These are phyloP conservation scores for Sporothrix phasma DNA, from an alignment of 2,329 filamentous ascomycete species.

Conservation along the genomic window DNA sequence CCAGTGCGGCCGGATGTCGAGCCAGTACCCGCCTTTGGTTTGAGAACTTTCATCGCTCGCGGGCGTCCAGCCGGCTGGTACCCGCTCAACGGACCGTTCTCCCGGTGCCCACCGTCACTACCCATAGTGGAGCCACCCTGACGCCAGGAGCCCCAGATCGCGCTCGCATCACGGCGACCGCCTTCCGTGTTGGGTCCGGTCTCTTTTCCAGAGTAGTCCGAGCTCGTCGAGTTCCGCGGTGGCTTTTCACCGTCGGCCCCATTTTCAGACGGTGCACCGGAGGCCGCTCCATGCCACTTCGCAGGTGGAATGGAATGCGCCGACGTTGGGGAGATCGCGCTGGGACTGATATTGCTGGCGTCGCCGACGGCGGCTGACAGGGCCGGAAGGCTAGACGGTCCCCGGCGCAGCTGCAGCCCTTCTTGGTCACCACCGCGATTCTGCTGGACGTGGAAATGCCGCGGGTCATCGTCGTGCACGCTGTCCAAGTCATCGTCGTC, in stretches of 20 bases:
- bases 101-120: slow-evolving; percentile 43
- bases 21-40: slow-evolving; percentile 51
- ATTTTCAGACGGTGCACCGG: slow-evolving; percentile 34
- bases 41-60: slow-evolving; percentile 82
- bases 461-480: background rate
- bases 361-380: slow-evolving; percentile 23
- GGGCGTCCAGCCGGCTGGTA: slow-evolving; percentile 59
- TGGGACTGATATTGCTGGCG: slow-evolving; percentile 23
- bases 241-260: slow-evolving; percentile 36
- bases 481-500: slow-evolving; percentile 10
- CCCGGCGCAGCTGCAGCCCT: background rate
- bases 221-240: slow-evolving; percentile 21
- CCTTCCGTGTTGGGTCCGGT: slow-evolving; percentile 18
- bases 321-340: slow-evolving; percentile 29
- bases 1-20: slow-evolving; percentile 43
- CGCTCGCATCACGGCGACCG: slow-evolving; percentile 36
- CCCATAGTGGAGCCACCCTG: slow-evolving; percentile 41
- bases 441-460: background rate
- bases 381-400: background rate
- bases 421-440: background rate
- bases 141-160: slow-evolving; percentile 64
- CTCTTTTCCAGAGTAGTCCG: slow-evolving; percentile 25
- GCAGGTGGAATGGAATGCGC: slow-evolving; percentile 27
- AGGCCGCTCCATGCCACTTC: slow-evolving; percentile 24
- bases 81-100: slow-evolving; percentile 47